Percentiles rank a stretch among this genome's conserved stretches.
These are phyloP conservation scores for Coffea canephora DNA, from an alignment of 257 asterid species.

Conservation along the genomic window DNA sequence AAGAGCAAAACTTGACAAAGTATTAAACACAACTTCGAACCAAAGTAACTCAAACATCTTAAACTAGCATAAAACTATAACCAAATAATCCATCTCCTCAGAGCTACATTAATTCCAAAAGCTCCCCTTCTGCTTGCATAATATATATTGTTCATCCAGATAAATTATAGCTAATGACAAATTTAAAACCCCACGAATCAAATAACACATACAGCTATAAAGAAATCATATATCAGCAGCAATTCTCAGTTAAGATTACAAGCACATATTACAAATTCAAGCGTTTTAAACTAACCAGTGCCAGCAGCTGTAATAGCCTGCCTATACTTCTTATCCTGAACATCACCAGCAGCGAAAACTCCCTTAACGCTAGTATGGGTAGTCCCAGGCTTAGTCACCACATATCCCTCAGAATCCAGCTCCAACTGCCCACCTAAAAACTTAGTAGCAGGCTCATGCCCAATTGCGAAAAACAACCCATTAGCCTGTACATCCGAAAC, in stretches of 20 bases:
- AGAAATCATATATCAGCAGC: neutral
- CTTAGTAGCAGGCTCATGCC: constrained; percentile 93
- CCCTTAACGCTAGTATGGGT: constrained; percentile 80
- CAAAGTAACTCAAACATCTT: neutral
- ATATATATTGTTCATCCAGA: neutral
- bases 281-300: constrained; percentile 49
- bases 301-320: constrained; percentile 99
- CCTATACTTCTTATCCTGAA: constrained; percentile 95
- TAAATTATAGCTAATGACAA: neutral
- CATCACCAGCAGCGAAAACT: constrained; percentile 98
- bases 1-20: neutral
- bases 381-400: constrained; percentile 69
- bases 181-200: neutral
- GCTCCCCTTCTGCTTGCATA: no score
- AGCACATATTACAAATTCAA: neutral
- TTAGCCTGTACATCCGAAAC: constrained; percentile 57
- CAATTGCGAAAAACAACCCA: constrained; percentile 89
- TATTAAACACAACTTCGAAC: no score
- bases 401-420: constrained; percentile 85
- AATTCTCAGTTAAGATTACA: neutral
- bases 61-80: neutral
- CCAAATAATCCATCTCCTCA: neutral
- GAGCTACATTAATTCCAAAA: neutral
- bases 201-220: neutral
- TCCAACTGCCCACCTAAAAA: constrained; percentile 82